These are phyloP conservation scores for Dothidotthia symphoricarpi DNA, from an alignment of 2,329 filamentous ascomycete genomes.

Conservation along the genomic window DNA sequence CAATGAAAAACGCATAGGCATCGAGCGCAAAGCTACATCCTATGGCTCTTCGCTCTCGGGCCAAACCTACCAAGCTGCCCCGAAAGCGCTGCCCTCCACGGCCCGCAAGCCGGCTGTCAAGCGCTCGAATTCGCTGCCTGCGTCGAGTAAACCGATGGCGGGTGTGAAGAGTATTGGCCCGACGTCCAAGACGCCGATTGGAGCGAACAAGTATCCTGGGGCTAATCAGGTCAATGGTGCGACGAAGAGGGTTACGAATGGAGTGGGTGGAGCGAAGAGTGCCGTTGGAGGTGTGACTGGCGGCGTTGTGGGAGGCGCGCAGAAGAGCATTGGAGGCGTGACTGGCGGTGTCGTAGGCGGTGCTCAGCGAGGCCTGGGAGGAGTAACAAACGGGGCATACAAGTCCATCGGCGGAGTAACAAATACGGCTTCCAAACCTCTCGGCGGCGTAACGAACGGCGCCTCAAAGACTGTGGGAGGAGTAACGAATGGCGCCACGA, in stretches of 20 bases:
- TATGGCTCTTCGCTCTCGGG: conserved; percentile 33
- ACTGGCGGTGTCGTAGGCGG: conserved; percentile 2
- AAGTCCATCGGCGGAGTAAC: conserved; percentile 1
- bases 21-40: conserved; percentile 32
- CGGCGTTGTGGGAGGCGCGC: conserved; percentile 9
- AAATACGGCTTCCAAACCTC: conserved; percentile 5
- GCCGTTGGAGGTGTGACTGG: no score
- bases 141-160: conserved; percentile 18
- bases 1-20: conserved; percentile 13
- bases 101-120: conserved; percentile 32
- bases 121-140: conserved; percentile 36
- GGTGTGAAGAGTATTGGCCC: conserved; percentile 10
- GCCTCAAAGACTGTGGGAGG: conserved; percentile 20
- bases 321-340: conserved; percentile 13
- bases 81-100: conserved; percentile 32
- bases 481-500: conserved; percentile 11
- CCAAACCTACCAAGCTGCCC: conserved; percentile 27
- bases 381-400: conserved; percentile 6
- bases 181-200: conserved; percentile 20
- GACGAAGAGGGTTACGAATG: conserved; percentile 20
- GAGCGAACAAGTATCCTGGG: conserved; percentile 31
- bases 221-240: conserved; percentile 18
- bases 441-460: background rate
- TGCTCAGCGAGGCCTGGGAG: conserved; percentile 5
- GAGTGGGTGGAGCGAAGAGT: conserved; percentile 7